phyloP scores from a whole-genome alignment of 192 early-diverging fungal species.

The Rhizoclosmatium globosum region DNA sequence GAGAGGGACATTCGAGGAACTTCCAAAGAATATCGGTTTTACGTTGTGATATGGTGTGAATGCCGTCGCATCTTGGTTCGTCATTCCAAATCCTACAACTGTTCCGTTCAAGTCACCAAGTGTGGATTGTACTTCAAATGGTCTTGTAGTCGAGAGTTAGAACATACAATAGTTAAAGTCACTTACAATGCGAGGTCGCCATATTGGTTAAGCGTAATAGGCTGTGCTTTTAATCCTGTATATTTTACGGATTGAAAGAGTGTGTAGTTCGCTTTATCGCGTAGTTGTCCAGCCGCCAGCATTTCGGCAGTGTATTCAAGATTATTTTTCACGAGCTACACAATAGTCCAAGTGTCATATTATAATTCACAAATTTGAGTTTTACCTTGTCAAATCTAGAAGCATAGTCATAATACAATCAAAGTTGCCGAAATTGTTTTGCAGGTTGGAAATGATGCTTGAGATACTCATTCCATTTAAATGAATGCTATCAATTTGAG shows the following conservation, averaged over 20 bases:
- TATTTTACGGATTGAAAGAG: constrained; percentile 16
- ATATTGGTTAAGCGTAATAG: neutral
- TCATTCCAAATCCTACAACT: constrained; percentile 10
- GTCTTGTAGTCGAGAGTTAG: neutral
- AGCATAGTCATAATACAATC: constrained; percentile 23
- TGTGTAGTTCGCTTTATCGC: constrained; percentile 16
- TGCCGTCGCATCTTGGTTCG: neutral
- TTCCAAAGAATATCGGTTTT: neutral
- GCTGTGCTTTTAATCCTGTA: neutral
- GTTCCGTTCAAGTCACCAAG: neutral
- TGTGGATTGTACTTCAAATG: neutral
- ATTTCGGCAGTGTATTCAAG: constrained; percentile 5
- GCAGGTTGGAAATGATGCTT: too few species aligned
- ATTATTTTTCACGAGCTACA: neutral
- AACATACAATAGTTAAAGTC: neutral
- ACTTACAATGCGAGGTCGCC: constrained; percentile 17
- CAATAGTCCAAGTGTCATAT: too few species aligned
- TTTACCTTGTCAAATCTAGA: constrained; percentile 17
- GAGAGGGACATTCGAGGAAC: neutral
- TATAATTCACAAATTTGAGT: too few species aligned
- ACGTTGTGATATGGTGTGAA: constrained; percentile 9
- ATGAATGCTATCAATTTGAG: neutral
- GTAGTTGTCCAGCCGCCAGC: constrained; percentile 12
- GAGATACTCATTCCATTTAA: too few species aligned
- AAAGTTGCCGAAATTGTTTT: neutral